Conservation (phyloP, 2,329 filamentous ascomycete species). For the Phialophora verrucosa region DNA sequence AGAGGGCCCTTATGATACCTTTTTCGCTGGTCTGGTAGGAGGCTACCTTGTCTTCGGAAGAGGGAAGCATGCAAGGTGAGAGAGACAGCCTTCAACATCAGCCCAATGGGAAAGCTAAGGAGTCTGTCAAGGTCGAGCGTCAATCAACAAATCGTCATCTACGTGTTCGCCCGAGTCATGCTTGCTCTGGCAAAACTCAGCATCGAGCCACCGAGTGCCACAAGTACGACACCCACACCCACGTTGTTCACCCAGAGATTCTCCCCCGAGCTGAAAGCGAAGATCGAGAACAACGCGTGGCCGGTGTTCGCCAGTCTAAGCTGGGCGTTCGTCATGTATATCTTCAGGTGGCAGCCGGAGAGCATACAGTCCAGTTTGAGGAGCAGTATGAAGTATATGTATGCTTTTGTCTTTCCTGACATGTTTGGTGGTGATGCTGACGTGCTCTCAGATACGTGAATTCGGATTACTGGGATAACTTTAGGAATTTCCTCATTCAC, state of each 20-base stretch:
- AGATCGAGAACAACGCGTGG: slow-evolving; percentile 77
- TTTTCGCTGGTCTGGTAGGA: slow-evolving; percentile 84
- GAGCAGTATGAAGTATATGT: slow-evolving; percentile 98
- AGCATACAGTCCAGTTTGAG: slow-evolving; percentile 88
- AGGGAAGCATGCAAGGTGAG: slow-evolving; percentile 64
- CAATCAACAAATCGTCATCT: slow-evolving; percentile 80
- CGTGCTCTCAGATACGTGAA: slow-evolving; percentile 67
- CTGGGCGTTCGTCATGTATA: slow-evolving; percentile 94
- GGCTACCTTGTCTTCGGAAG: slow-evolving; percentile 94
- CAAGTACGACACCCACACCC: slow-evolving; percentile 35
- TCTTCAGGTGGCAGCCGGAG: slow-evolving; percentile 91
- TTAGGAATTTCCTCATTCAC: slow-evolving; percentile 83
- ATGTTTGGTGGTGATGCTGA: slow-evolving; percentile 5
- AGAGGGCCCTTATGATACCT: slow-evolving; percentile 77
- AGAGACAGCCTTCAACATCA: slow-evolving; percentile 69
- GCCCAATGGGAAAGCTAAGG: slow-evolving; percentile 7
- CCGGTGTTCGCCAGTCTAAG: slow-evolving; percentile 87
- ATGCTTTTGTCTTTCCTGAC: slow-evolving; percentile 45
- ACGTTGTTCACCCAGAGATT: slow-evolving; percentile 42
- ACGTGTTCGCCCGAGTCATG: slow-evolving; percentile 90
- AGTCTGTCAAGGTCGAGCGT: slow-evolving; percentile 21
- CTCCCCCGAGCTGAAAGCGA: slow-evolving; percentile 41
- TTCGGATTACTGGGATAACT: slow-evolving; percentile 85
- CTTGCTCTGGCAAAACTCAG: slow-evolving; percentile 83
- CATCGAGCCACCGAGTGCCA: slow-evolving; percentile 64